These are phyloP conservation scores for Fraxinus sp. DNA, from an alignment of 305 asterid species.

Conservation along the genomic window DNA sequence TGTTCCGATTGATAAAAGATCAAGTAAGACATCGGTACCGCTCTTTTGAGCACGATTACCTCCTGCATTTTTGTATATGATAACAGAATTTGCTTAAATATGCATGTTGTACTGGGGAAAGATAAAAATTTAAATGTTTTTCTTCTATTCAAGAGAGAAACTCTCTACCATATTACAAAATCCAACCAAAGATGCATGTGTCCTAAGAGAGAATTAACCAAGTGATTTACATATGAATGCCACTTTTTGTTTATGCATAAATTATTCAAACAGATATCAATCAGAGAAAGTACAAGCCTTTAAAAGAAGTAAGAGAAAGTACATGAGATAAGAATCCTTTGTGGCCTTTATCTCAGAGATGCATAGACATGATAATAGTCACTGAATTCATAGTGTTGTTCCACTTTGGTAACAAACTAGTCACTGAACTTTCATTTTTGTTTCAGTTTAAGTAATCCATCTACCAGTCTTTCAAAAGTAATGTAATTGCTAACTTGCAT, in stretches of 20 bases:
- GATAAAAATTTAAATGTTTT: not conserved
- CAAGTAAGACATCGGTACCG: conserved; percentile 71
- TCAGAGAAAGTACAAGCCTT: not conserved
- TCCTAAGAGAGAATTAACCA: not conserved
- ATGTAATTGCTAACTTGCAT: not conserved
- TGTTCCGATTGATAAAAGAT: conserved; percentile 82
- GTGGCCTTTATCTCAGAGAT: not conserved
- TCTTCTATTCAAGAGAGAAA: not conserved
- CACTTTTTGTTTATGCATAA: not conserved
- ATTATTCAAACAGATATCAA: conserved; percentile 5
- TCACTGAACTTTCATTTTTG: not conserved
- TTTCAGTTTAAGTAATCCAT: not conserved
- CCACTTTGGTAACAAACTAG: not conserved
- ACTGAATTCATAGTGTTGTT: not conserved
- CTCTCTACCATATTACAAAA: not conserved
- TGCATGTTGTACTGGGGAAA: not conserved
- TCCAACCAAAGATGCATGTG: not conserved
- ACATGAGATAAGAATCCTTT: not conserved
- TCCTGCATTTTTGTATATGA: conserved; percentile 43
- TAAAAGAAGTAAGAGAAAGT: not conserved
- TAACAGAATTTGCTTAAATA: conserved; percentile 5
- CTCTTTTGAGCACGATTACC: conserved; percentile 53
- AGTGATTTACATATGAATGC: conserved; percentile 5
- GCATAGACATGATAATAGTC: not conserved
- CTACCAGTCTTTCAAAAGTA: not conserved